Evolutionary conservation across 2,329 filamentous ascomycete genomes (phyloP).

Genomic region (Fusarium cicatricum): DNA sequence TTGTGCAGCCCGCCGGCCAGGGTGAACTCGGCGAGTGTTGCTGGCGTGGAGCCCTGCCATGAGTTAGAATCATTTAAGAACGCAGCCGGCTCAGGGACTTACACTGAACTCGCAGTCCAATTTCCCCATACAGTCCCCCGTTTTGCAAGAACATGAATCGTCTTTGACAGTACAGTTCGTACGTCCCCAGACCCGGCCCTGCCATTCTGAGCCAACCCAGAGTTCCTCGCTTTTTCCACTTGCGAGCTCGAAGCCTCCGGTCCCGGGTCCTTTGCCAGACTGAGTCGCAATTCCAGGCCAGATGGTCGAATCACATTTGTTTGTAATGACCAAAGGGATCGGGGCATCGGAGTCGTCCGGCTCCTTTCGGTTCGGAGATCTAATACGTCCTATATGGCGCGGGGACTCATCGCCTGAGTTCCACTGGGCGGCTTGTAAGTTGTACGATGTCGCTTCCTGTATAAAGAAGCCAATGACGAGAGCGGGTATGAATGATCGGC

Average conservation of each 20-base stretch:
- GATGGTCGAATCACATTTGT: slow-evolving; percentile 74
- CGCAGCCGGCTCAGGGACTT: slow-evolving; percentile 45
- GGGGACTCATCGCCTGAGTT: slow-evolving; percentile 43
- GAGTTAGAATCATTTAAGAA: slow-evolving; percentile 7
- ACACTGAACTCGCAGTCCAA: slow-evolving; percentile 75
- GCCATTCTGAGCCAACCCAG: slow-evolving; percentile 77
- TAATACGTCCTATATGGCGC: slow-evolving; percentile 37
- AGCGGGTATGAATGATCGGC: slow-evolving; percentile 30
- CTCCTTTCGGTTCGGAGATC: slow-evolving; percentile 30
- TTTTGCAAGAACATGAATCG: slow-evolving; percentile 73
- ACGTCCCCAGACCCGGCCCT: slow-evolving; percentile 82
- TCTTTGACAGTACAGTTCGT: slow-evolving; percentile 83
- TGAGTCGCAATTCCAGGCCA: slow-evolving; percentile 82
- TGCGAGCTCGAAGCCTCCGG: slow-evolving; percentile 73
- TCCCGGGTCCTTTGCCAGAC: slow-evolving; percentile 71
- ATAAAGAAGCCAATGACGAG: slow-evolving; percentile 36
- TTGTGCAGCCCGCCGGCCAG: slow-evolving; percentile 69
- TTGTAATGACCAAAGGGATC: slow-evolving; percentile 73
- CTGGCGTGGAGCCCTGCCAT: slow-evolving; percentile 73
- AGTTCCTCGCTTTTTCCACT: slow-evolving; percentile 66
- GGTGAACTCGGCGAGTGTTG: slow-evolving; percentile 83
- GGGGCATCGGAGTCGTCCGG: slow-evolving; percentile 40
- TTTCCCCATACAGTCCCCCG: slow-evolving; percentile 78
- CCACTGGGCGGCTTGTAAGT: slow-evolving; percentile 19
- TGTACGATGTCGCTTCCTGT: slow-evolving; percentile 21